Evolutionary conservation across 208 protist species (phyloP).

Genomic region (Leishmania aethiopica): DNA sequence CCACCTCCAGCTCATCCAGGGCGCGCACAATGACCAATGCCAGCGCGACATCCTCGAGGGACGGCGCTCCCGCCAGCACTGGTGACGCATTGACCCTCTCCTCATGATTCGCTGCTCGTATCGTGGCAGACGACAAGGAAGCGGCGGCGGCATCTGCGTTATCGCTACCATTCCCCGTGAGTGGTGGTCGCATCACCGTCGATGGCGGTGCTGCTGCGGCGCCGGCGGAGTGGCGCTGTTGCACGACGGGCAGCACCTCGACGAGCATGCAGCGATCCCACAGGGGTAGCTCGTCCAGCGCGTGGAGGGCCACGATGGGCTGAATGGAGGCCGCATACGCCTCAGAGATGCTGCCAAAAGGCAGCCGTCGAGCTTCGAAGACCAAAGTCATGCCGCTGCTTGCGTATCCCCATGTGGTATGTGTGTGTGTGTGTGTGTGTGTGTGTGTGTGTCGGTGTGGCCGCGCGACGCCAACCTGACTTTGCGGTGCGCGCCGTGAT

Average conservation of each 20-base stretch:
- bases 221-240: slow-evolving; percentile 23
- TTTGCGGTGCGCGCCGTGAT: not conserved
- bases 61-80: not conserved
- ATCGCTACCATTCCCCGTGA: not conserved
- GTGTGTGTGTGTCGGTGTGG: not conserved
- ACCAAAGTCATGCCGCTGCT: slow-evolving; percentile 60
- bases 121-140: not conserved
- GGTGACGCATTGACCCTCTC: not conserved
- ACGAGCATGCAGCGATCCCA: slow-evolving; percentile 71
- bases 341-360: slow-evolving; percentile 48
- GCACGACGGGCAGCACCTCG: slow-evolving; percentile 54
- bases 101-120: not conserved
- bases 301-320: not conserved
- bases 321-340: slow-evolving; percentile 17
- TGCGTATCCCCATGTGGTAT: not conserved
- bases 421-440: not conserved
- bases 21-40: slow-evolving; percentile 47
- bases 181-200: not conserved
- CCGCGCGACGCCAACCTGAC: too few species aligned
- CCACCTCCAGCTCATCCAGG: slow-evolving; percentile 72
- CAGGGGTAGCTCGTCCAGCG: slow-evolving; percentile 37
- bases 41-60: slow-evolving; percentile 34
- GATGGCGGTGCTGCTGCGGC: not conserved
- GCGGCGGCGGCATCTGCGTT: not conserved
- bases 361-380: slow-evolving; percentile 69